These are phyloP conservation scores for Kwoniella europaea DNA, from an alignment of 768 basidiomycete genomes.

Conservation along the genomic window DNA sequence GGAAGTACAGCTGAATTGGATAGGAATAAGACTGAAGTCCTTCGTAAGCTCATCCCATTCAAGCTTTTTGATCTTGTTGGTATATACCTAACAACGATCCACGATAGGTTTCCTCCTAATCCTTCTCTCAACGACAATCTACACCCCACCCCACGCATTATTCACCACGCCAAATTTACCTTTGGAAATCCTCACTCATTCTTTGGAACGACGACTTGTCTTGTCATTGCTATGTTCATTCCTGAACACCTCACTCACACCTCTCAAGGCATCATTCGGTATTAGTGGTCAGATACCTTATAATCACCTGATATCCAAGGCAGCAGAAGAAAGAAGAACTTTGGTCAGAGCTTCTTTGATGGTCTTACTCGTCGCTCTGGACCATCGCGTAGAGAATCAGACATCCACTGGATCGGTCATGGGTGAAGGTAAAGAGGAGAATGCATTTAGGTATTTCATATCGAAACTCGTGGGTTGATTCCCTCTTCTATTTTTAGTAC, in stretches of 20 bases:
- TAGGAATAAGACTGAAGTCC: constrained; percentile 81
- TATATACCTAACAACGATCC: neutral
- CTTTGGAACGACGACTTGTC: constrained; percentile 70
- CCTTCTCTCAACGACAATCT: constrained; percentile 87
- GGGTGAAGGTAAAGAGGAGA: constrained; percentile 60
- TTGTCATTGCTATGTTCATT: constrained; percentile 90
- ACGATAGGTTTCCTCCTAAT: constrained; percentile 70
- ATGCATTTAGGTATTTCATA: constrained; percentile 89
- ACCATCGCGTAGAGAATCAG: constrained; percentile 46
- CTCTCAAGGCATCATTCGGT: constrained; percentile 26
- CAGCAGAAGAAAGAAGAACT: constrained; percentile 75
- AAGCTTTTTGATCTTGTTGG: too few species aligned
- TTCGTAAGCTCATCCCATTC: constrained; percentile 62
- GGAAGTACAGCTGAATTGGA: constrained; percentile 70
- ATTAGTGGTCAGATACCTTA: constrained; percentile 71
- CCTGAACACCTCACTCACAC: constrained; percentile 74
- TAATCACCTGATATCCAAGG: constrained; percentile 83
- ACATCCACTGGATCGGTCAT: constrained; percentile 11
- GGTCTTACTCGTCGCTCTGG: constrained; percentile 65
- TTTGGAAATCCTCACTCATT: constrained; percentile 75
- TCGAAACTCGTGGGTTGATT: constrained; percentile 74
- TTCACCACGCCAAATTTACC: constrained; percentile 73
- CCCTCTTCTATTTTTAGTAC: neutral
- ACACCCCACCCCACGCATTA: constrained; percentile 72
- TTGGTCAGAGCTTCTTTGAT: constrained; percentile 78